phyloP scores from a whole-genome alignment of 805 yeast species.

The Pichia exigua region DNA sequence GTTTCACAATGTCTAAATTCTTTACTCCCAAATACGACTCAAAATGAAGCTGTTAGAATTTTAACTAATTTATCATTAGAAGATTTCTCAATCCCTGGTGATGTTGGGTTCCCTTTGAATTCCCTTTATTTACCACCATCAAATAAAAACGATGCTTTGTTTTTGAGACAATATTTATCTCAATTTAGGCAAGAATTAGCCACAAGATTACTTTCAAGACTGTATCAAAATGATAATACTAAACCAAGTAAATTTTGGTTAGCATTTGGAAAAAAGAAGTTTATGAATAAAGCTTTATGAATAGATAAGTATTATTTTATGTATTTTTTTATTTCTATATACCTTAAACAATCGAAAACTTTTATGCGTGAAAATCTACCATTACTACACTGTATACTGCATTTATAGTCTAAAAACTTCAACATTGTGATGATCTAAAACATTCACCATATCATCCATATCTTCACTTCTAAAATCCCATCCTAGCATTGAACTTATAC shows the following conservation, averaged over 20 bases:
- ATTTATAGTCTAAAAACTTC: constrained; percentile 12
- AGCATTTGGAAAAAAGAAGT: constrained; percentile 89
- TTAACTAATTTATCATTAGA: constrained; percentile 84
- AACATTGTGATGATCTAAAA: constrained; percentile 62
- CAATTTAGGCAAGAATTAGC: constrained; percentile 96
- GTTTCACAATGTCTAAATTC: constrained; percentile 76
- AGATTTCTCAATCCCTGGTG: constrained; percentile 88
- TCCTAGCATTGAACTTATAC: constrained; percentile 70
- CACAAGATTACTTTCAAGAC: constrained; percentile 63
- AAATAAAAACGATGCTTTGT: constrained; percentile 67
- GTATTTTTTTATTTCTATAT: neutral
- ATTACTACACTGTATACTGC: neutral
- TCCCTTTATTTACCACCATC: constrained; percentile 67
- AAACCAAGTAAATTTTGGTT: constrained; percentile 89
- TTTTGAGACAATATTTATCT: constrained; percentile 71
- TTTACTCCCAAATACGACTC: constrained; percentile 40
- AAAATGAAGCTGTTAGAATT: constrained; percentile 54
- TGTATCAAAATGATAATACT: constrained; percentile 52
- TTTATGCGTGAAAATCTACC: neutral
- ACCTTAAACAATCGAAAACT: neutral
- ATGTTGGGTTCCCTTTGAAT: constrained; percentile 88
- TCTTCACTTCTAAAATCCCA: constrained; percentile 69
- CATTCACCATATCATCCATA: constrained; percentile 55
- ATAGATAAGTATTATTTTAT: neutral
- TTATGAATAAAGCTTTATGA: constrained; percentile 84